Base-by-base conservation (phyloP, 208 protist genomes). In the Lotmaria passim region DNA sequence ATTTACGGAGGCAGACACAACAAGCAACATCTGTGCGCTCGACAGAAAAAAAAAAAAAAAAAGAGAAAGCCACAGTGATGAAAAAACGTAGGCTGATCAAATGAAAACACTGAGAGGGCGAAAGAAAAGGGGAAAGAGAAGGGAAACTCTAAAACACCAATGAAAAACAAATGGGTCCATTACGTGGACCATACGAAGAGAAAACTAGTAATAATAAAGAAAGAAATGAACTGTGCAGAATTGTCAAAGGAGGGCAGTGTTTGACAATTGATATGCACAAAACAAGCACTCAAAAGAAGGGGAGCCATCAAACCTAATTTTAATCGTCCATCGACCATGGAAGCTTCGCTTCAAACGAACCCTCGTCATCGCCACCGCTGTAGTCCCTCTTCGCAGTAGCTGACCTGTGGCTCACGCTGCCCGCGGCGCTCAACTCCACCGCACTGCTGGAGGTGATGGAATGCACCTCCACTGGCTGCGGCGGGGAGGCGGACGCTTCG, bases 281-380 rank as follows among this genome's bases (percentile, higher is more conserved):
- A 17, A 3, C 41, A 17, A 30, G 5, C 11, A 8, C 46, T 4
- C 15, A 30, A 30, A 23, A 51, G 21, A 51, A 23, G 28, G 6
- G 3, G 46, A 51, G 31, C 11, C n/a, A n/a, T 24, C 19, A 34
- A 23, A 19, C 11, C 28, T 1, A 30, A 14, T n/a, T 12, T 69
- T 52, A 78, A 14, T 68, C 44, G 14, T 66, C 67, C 44, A 47
- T 82, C 70, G 50, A 80, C 69, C 85, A 90, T 15, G 85, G 85
- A 7, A 90, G 55, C 48, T 68, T 75, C 12, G 72, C 78, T 33
- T 90, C 81, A 60, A 90, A 90, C 0, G 77, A 74, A 5, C 65
- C 69, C 3, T 77, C 62, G 0, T 75, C 65, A 7, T 67, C 46
- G 41, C 28, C 26, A 38, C 28, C 55, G 50, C 28, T 62, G 55